Evolutionary conservation across 1,139 yeast genomes (phyloP), one percentile per base, ranked within the genome.

Genomic region (Candida mesenterica): DNA sequence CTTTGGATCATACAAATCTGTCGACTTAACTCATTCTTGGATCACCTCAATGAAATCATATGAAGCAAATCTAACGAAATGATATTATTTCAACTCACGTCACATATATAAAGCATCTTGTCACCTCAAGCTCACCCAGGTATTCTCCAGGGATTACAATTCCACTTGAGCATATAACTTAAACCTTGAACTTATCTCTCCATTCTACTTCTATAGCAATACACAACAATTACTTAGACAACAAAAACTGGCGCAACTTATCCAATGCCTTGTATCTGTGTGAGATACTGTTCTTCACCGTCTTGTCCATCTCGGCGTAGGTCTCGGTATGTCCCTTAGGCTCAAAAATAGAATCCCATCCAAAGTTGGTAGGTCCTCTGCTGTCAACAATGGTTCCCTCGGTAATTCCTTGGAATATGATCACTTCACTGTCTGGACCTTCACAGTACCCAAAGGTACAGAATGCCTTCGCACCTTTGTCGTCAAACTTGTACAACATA

Each of bases 401-500:
- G 3, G 95, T 87, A 29, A 79, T 62, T 3, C 98, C 99, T 57
- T 87, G 95, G 61, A 92, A 90, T 37, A 89, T 64, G 44, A 73
- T 57, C 9, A 83, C 90, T 39, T 78, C 81, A 26, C 67, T 38
- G 8, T 81, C 95, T 1, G 95, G 89, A 0, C 92, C 94, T 40
- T 74, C 88, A 53, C 95, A 82, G 66, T 77, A 92, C 1, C 95
- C 98, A 59, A 92, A 87, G 0, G 97, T 90, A 50, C 97, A 88
- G 37, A 89, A 77, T 2, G 98, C 97, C 42, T 78, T 74, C 4
- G 97, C 98, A 5, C 80, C 64, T 55, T 89, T 89, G 59, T 88
- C 87, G 37, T 82, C 89, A 55, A 85, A 92, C 34, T 85, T 86
- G 44, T 65, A 76, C 30, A 94, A 68, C 82, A 92, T 73, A 49